Evolutionary conservation across 2,329 filamentous ascomycete genomes (phyloP).

Genomic region (Alternaria sp.): DNA sequence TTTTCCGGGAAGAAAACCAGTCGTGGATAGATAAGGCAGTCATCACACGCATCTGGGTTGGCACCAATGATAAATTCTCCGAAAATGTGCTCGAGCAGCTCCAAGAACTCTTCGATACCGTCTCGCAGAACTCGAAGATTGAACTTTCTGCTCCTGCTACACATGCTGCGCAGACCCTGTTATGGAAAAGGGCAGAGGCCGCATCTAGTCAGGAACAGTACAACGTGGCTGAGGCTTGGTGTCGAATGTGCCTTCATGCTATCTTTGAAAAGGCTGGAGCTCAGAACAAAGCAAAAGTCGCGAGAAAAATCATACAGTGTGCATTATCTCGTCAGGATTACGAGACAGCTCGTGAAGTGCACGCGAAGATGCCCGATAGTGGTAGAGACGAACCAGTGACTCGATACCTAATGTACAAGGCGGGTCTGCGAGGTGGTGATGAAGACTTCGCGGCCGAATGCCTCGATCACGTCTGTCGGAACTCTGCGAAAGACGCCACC

Average conservation of each 20-base stretch:
- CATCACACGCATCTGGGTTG: constrained; percentile 73
- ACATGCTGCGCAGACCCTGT: constrained; percentile 72
- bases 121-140: constrained; percentile 58
- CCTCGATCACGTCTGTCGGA: constrained; percentile 67
- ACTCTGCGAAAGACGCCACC: constrained; percentile 63
- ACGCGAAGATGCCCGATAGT: constrained; percentile 66
- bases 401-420: constrained; percentile 77
- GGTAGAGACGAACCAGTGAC: constrained; percentile 70
- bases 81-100: constrained; percentile 52
- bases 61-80: constrained; percentile 58
- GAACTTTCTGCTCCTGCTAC: constrained; percentile 68
- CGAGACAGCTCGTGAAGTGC: constrained; percentile 63
- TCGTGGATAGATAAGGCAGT: constrained; percentile 74
- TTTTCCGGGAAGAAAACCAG: constrained; percentile 60
- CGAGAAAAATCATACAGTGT: constrained; percentile 76
- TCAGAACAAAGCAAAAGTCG: constrained; percentile 72
- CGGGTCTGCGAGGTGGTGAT: constrained; percentile 69
- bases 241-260: constrained; percentile 70
- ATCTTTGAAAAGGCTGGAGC: constrained; percentile 72
- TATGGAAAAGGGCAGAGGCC: constrained; percentile 81
- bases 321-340: constrained; percentile 67
- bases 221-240: constrained; percentile 72
- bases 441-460: constrained; percentile 67
- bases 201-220: constrained; percentile 63
- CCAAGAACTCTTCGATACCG: constrained; percentile 55